phyloP scores from a whole-genome alignment of 2,329 filamentous ascomycete genomes.

The Pseudopithomyces maydicus region DNA sequence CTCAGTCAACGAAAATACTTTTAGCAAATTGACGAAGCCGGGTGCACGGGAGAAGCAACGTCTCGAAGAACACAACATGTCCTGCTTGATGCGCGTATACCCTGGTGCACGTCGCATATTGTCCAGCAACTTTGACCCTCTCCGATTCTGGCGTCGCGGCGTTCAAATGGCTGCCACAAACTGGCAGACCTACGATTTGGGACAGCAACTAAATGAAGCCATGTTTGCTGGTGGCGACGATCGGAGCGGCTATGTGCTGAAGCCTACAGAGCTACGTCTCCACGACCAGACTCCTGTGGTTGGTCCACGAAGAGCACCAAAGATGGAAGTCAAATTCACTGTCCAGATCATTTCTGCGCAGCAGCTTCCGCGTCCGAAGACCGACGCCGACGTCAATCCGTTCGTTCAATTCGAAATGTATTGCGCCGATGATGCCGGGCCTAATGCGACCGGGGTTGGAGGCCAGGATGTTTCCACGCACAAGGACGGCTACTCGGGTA shows the following conservation, averaged over 20 bases:
- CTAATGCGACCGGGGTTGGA: constrained; percentile 70
- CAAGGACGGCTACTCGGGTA: constrained; percentile 65
- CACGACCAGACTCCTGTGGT: constrained; percentile 43
- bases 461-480: constrained; percentile 68
- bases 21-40: constrained; percentile 78
- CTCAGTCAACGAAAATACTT: constrained; percentile 90
- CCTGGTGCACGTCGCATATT: constrained; percentile 80
- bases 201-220: constrained; percentile 94
- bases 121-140: constrained; percentile 93
- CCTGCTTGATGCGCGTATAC: constrained; percentile 87
- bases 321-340: constrained; percentile 81
- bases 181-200: constrained; percentile 96
- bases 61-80: constrained; percentile 88
- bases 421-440: constrained; percentile 88
- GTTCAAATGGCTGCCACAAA: constrained; percentile 98
- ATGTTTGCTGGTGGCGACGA: constrained; percentile 95
- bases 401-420: constrained; percentile 96
- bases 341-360: constrained; percentile 93
- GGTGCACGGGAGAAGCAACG: constrained; percentile 76
- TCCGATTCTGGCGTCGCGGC: constrained; percentile 90
- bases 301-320: constrained; percentile 69
- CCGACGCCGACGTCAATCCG: constrained; percentile 80
- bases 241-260: constrained; percentile 88
- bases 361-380: constrained; percentile 83
- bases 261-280: constrained; percentile 79